A percentile compares a stretch with the other conserved stretches of the same genome.
phyloP scores from a whole-genome alignment of 1,139 yeast species.

The Nematodospora anomalae region DNA sequence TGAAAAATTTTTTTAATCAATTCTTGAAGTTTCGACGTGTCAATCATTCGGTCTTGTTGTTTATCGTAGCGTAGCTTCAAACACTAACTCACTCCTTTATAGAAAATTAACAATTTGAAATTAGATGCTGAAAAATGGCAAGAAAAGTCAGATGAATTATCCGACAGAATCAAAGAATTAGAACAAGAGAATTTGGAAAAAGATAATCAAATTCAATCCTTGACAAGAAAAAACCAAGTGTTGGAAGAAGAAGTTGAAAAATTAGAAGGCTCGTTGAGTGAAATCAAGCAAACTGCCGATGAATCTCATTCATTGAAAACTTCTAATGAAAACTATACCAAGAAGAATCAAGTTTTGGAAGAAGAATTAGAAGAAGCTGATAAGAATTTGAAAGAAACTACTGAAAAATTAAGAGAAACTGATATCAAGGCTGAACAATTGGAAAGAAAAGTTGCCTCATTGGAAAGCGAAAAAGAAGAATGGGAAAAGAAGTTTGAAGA shows the following conservation, averaged over 20 bases:
- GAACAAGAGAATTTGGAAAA: conserved; percentile 90
- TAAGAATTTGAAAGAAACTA: conserved; percentile 87
- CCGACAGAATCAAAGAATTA: conserved; percentile 77
- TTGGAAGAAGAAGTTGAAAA: conserved; percentile 91
- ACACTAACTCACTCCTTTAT: conserved; percentile 19
- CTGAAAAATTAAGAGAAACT: conserved; percentile 91
- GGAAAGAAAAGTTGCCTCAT: conserved; percentile 90
- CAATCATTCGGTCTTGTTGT: conserved; percentile 1
- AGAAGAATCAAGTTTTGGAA: conserved; percentile 90
- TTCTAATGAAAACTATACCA: conserved; percentile 85
- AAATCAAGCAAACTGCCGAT: conserved; percentile 86
- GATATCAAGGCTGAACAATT: conserved; percentile 96
- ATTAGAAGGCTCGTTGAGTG: conserved; percentile 75
- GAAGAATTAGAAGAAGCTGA: conserved; percentile 93
- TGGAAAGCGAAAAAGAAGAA: conserved; percentile 90
- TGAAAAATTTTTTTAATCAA: too few relatives aligned
- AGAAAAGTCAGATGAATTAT: conserved; percentile 89
- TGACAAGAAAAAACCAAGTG: conserved; percentile 87
- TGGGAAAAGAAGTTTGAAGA: conserved; percentile 93
- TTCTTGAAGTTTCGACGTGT: too few relatives aligned
- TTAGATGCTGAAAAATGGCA: conserved; percentile 97
- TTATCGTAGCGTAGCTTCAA: too few relatives aligned
- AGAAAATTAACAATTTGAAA: conserved; percentile 90
- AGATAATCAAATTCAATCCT: conserved; percentile 92
- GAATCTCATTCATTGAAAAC: conserved; percentile 89